Percentiles rank a stretch among this genome's conserved stretches.
phyloP scores from a whole-genome alignment of 169 alveolate genomes.

The Condylostoma magnum region DNA sequence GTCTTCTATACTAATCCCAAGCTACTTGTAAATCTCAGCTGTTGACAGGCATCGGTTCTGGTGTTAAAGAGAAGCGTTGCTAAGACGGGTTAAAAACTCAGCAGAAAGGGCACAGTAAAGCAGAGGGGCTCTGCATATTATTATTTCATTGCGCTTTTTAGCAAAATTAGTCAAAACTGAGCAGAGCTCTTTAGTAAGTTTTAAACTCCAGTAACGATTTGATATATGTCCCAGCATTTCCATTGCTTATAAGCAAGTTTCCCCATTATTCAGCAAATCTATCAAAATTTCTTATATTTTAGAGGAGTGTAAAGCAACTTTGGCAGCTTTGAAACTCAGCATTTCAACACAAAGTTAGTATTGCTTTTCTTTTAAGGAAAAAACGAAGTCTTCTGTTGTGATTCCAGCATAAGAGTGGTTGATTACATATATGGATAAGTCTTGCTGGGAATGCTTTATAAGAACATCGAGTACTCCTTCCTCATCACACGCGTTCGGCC shows the following conservation, averaged over 20 bases:
- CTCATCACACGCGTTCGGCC: background rate
- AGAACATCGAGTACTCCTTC: background rate
- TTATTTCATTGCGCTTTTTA: background rate
- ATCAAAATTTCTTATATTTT: background rate
- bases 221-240: background rate
- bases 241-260: conserved; percentile 2
- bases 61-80: background rate
- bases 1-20: background rate
- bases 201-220: background rate
- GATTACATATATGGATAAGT: background rate
- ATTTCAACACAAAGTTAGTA: background rate
- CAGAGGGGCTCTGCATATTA: background rate
- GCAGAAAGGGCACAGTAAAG: background rate
- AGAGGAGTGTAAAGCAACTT: background rate
- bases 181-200: background rate
- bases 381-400: background rate
- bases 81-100: background rate
- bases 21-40: background rate
- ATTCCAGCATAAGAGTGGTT: background rate
- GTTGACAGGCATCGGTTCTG: background rate
- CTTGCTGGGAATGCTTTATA: background rate
- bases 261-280: background rate
- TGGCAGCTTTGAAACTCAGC: background rate
- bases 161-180: background rate
- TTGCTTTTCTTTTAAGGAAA: background rate